phyloP scores from a whole-genome alignment of 495 filamentous ascomycete species.

The Lindgomyces ingoldianus region DNA sequence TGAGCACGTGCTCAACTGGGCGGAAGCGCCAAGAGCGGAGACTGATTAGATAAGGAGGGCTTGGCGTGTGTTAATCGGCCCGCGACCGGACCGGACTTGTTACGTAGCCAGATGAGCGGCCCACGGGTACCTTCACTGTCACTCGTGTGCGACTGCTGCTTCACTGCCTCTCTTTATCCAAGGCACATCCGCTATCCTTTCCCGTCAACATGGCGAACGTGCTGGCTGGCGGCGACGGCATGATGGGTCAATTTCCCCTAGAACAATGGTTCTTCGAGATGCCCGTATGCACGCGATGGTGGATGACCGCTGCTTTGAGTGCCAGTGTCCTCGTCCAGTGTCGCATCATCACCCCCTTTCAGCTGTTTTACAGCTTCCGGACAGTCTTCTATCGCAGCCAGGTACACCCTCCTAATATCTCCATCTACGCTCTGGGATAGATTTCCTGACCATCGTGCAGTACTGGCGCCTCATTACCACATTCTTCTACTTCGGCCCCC shows the following conservation, averaged over 20 bases:
- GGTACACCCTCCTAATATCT: conserved; percentile 60
- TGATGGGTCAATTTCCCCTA: conserved; percentile 73
- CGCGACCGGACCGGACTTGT: background rate
- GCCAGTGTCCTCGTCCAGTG: conserved; percentile 93
- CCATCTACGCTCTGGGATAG: background rate
- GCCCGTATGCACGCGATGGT: conserved; percentile 91
- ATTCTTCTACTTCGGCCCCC: conserved; percentile 94
- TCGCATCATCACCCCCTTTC: conserved; percentile 83
- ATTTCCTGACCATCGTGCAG: conserved; percentile 48
- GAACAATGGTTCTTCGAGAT: conserved; percentile 99
- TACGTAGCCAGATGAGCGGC: background rate
- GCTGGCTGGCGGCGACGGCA: conserved; percentile 59
- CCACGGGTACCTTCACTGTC: background rate
- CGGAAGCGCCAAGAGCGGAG: background rate
- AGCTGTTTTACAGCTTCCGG: conserved; percentile 94
- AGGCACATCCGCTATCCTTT: background rate
- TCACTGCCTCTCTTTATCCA: too few relatives aligned
- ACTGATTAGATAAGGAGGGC: background rate
- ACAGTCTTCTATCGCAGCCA: conserved; percentile 87
- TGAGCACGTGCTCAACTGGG: background rate
- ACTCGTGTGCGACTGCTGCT: too few relatives aligned
- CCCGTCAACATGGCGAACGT: conserved; percentile 63
- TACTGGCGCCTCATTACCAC: conserved; percentile 95
- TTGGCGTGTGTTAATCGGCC: background rate
- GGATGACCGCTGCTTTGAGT: conserved; percentile 88